phyloP scores from a whole-genome alignment of 306 rosid genomes.

The Styphnolobium japonicum region DNA sequence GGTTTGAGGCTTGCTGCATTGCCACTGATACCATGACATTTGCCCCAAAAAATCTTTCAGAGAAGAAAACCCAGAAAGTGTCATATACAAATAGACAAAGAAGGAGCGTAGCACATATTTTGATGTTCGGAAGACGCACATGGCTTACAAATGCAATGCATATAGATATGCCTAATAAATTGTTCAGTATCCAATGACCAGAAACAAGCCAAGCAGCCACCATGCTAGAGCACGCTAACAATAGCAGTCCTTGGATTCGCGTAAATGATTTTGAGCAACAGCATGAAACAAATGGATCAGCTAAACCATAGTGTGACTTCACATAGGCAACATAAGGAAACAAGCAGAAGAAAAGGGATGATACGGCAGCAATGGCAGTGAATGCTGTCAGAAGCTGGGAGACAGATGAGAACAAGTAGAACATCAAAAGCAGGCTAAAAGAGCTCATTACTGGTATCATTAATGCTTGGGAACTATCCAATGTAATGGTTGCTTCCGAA shows the following conservation, averaged over 20 bases:
- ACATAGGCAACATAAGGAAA: constrained; percentile 66
- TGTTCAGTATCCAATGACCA: constrained; percentile 94
- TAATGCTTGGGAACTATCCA: constrained; percentile 88
- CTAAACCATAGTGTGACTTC: constrained; percentile 71
- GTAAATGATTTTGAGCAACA: constrained; percentile 96
- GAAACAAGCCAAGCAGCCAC: constrained; percentile 96
- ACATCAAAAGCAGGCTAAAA: constrained; percentile 93
- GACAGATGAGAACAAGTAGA: constrained; percentile 89
- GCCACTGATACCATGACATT: constrained; percentile 99
- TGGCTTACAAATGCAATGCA: constrained; percentile 98
- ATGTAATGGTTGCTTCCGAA: constrained; percentile 81
- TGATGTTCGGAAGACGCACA: constrained; percentile 95
- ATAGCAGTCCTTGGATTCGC: constrained; percentile 61
- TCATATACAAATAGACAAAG: constrained; percentile 84
- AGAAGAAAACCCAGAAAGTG: constrained; percentile 98
- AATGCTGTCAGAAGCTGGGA: constrained; percentile 90
- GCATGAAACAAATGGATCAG: constrained; percentile 88
- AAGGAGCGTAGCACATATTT: constrained; percentile 92
- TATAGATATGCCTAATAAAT: constrained; percentile 88
- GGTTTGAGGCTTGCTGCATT: constrained; percentile 93
- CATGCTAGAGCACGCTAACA: constrained; percentile 52
- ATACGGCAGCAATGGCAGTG: constrained; percentile 78
- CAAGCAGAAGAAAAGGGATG: constrained; percentile 86
- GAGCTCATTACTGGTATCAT: constrained; percentile 99
- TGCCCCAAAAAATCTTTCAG: constrained; percentile 94